Evolutionary conservation across 2,329 filamentous ascomycete species (phyloP).

Genomic region (Xylaria sp.): DNA sequence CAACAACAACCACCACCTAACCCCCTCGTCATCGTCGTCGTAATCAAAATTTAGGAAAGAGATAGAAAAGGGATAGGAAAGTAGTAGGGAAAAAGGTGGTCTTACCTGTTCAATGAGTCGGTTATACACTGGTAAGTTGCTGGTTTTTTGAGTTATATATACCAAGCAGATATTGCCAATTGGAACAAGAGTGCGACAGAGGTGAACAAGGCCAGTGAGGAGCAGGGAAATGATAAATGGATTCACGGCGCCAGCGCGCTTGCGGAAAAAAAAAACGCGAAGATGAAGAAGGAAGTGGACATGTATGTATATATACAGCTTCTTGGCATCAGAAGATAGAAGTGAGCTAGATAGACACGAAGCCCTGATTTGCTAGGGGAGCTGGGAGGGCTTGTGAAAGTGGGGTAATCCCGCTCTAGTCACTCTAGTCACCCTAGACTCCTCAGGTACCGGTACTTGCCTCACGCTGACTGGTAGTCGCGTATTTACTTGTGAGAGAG

Average conservation of each 20-base stretch:
- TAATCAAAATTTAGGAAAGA: neutral
- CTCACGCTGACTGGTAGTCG: neutral
- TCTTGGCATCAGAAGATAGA: neutral
- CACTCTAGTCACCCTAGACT: neutral
- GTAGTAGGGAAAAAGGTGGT: neutral
- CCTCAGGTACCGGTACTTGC: neutral
- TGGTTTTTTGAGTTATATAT: too few species aligned
- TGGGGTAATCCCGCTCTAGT: neutral
- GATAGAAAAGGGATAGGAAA: too few species aligned
- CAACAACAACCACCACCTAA: neutral
- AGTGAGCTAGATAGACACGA: too few species aligned
- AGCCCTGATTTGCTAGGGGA: neutral
- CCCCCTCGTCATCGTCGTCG: neutral
- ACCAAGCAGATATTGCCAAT: neutral
- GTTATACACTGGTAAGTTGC: neutral
- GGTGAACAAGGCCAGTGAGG: neutral
- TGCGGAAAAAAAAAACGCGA: neutral
- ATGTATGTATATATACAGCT: constrained; percentile 4
- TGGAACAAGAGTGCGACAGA: neutral
- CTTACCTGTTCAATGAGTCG: constrained; percentile 5
- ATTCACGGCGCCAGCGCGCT: neutral
- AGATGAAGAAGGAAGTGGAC: neutral
- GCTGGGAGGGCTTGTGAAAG: neutral
- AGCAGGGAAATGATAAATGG: neutral
- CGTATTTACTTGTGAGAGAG: too few species aligned